Evolutionary conservation across 345 rosid species (phyloP), one percentile per base, ranked within the genome.

Genomic region (Melaleuca quinquenervia): DNA sequence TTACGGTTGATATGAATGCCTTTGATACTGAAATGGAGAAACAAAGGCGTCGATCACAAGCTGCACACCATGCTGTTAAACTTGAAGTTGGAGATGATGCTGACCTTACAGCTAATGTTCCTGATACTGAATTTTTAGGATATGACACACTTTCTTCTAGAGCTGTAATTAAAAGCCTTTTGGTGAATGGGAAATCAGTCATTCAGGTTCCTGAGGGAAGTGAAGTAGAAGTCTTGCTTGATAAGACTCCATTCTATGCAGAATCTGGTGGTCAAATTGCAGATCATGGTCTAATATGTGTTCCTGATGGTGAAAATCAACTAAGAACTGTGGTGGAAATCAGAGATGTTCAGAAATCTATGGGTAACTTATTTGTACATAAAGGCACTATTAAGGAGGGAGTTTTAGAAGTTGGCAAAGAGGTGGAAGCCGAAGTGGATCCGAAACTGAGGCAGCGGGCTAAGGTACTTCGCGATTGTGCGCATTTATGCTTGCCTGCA

Each of bases 191-290:
- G 86, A 96, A 94, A 89, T 91, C 98, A 52, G 98, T 95, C 84
- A 88, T 92, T 84, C 95, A 90, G 88, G 98, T 94, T 75, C 90
- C 96, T 82, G 93, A 96, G 92, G 98, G 98, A 86, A 94, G 88
- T 87, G 94, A 96, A 83, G 98, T 97, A 56, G 98, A 96, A 92
- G 91, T 96, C 85, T 91, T 97, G 88, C 93, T 95, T 62, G 92
- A 94, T 88, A 94, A 92, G 90, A 96, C 99, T 52, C 98, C 99
- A 32, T 97, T 97, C 89, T 96, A 96, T 85, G 98, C 99, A 84
- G 98, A 97, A 89, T 95, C 99, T 32, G 98, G 99, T 86, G 99
- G 98, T 86, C 99, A 97, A 88, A 93, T 97, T 84, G 99, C 94
- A 36, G 99, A 96, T 90, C 92, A 92, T 78, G 99, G 98, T 64